These are phyloP conservation scores for Boechera stricta DNA, from an alignment of 345 rosid genomes.

Conservation along the genomic window DNA sequence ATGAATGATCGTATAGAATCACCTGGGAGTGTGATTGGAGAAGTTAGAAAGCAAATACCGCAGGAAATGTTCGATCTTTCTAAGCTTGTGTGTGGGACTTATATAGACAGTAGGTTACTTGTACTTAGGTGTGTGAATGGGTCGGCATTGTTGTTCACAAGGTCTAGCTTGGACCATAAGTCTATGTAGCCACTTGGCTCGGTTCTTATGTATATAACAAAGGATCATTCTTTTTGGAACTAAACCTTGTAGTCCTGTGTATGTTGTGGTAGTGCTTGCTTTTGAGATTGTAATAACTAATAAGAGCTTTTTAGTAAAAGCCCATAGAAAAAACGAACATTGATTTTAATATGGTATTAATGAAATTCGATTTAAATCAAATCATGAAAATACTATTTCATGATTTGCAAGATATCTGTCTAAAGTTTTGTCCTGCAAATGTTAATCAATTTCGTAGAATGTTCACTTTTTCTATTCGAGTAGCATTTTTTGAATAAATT, in stretches of 20 bases:
- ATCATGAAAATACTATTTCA: slow-evolving; percentile 17
- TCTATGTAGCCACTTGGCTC: slow-evolving; percentile 34
- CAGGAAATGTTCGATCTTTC: slow-evolving; percentile 90
- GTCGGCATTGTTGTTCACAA: slow-evolving; percentile 76
- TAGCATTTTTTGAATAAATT: too few species aligned
- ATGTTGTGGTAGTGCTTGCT: slow-evolving; percentile 28
- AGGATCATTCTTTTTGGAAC: slow-evolving; percentile 26
- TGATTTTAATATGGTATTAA: background rate
- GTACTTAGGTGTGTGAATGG: slow-evolving; percentile 84
- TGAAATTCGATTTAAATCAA: background rate
- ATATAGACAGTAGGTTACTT: slow-evolving; percentile 72
- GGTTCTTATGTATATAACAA: slow-evolving; percentile 32
- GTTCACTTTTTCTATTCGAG: too few species aligned
- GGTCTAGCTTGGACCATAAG: slow-evolving; percentile 45
- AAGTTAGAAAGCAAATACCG: slow-evolving; percentile 74
- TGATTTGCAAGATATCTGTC: slow-evolving; percentile 9
- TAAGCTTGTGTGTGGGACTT: slow-evolving; percentile 82
- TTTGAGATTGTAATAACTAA: slow-evolving; percentile 9
- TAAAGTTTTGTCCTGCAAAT: slow-evolving; percentile 4
- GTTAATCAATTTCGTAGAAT: background rate
- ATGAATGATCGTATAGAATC: slow-evolving; percentile 53
- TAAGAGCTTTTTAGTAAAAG: background rate
- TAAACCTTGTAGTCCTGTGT: slow-evolving; percentile 18
- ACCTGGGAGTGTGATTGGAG: slow-evolving; percentile 61
- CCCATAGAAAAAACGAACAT: background rate